Evolutionary conservation across 2,329 filamentous ascomycete genomes (phyloP).

Genomic region (Verticillium isaacii): DNA sequence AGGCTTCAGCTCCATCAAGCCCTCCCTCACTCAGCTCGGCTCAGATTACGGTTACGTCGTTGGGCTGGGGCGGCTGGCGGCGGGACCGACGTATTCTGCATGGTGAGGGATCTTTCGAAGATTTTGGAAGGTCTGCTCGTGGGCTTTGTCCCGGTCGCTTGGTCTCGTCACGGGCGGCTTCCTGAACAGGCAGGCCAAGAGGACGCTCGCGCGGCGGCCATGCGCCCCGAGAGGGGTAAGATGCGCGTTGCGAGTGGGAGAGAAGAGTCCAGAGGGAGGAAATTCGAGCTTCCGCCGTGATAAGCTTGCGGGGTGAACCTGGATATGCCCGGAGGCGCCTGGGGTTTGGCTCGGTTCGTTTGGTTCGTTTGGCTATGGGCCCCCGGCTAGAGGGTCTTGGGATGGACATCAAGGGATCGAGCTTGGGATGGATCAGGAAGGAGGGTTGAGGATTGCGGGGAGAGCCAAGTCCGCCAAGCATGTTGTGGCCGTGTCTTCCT

Average conservation of each 20-base stretch:
- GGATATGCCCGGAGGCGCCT: not conserved
- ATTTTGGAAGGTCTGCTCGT: not conserved
- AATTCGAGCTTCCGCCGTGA: not conserved
- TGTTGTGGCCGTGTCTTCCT: not conserved
- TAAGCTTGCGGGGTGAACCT: not conserved
- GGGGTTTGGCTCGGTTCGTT: not conserved
- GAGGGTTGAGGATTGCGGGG: constrained; percentile 8
- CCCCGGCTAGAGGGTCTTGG: not conserved
- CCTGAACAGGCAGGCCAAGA: not conserved
- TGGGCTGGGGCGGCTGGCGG: not conserved
- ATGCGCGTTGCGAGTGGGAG: not conserved
- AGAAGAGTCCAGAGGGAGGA: not conserved
- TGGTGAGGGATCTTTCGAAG: not conserved
- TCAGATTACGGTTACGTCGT: not conserved
- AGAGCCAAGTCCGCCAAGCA: constrained; percentile 12
- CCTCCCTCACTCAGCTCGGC: not conserved
- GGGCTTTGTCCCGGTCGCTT: not conserved
- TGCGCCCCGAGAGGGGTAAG: not conserved
- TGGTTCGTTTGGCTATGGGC: constrained; percentile 3
- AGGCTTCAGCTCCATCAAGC: not conserved
- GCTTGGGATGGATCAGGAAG: constrained; percentile 10
- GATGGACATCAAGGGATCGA: not conserved
- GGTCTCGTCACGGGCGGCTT: not conserved
- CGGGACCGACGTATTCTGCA: not conserved
- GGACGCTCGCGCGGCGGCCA: not conserved